Conservation (phyloP, 495 filamentous ascomycete genomes). For the Cladorrhinum samala region DNA sequence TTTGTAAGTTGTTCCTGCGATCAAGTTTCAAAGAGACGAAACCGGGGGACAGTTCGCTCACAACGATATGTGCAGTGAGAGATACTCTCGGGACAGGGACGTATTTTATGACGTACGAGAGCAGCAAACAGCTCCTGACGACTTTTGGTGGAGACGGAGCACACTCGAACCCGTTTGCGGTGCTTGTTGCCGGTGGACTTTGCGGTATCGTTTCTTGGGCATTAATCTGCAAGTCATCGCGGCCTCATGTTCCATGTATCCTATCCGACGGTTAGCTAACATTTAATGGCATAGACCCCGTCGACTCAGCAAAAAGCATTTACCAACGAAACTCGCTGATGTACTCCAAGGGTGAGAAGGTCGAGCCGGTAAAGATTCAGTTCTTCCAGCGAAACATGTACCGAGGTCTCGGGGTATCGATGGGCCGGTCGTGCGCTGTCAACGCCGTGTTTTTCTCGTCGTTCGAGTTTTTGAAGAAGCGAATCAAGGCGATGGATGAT, state of each 20-base stretch:
- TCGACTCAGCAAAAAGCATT: constrained; percentile 77
- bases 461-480: constrained; percentile 71
- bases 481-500: constrained; percentile 54
- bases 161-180: constrained; percentile 65
- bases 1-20: constrained; percentile 48
- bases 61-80: constrained; percentile 56
- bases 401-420: constrained; percentile 69
- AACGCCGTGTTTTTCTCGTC: constrained; percentile 77
- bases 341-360: constrained; percentile 52
- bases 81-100: constrained; percentile 85
- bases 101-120: constrained; percentile 91
- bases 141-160: constrained; percentile 61
- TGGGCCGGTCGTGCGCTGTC: constrained; percentile 64
- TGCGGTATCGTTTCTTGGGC: constrained; percentile 81
- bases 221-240: constrained; percentile 48
- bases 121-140: constrained; percentile 75
- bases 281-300: constrained; percentile 46
- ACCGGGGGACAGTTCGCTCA: constrained; percentile 6
- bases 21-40: neutral
- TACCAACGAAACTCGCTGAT: constrained; percentile 77
- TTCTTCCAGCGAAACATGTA: constrained; percentile 73
- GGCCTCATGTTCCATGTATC: neutral
- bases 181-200: constrained; percentile 66
- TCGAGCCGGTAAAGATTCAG: constrained; percentile 57
- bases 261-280: neutral